Evolutionary conservation across 2,329 filamentous ascomycete genomes (phyloP), one percentile per base, ranked within the genome.

Genomic region (Emericellopsis atlantica): DNA sequence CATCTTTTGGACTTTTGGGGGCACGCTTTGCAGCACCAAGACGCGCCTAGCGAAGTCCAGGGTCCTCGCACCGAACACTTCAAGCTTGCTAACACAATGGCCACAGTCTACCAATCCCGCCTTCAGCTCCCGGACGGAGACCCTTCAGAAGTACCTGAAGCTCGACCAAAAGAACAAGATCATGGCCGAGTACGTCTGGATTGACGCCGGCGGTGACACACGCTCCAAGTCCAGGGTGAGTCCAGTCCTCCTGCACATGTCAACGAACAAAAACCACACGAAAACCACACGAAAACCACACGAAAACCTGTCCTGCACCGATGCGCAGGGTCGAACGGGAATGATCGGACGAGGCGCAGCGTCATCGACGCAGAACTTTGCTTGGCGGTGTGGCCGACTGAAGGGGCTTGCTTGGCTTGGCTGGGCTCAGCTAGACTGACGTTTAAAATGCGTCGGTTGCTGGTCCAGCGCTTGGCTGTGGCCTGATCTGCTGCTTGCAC

Each of bases 131-230:
- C 35, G 39, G 11, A 16, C 41, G 36, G 32, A 36, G 41, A 40
- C 16, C 23, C 26, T 95, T 64, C 70, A 82, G 65, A 95, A 95
- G 69, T 96, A 90, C 76, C 79, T 92, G 68, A 72, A 73, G 58
- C 84, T 96, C 56, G 82, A 88, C 63, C 90, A 96, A 72, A 85
- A 83, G 64, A 89, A 88, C 63, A 71, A 69, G 54, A 73, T 93
- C 60, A 92, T 95, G 66, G 90, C 88, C 59, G 90, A 95, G 71
- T 95, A 95, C 69, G 80, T 95, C 73, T 95, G 90, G 90, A 83
- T 95, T 61, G 89, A 95, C 59, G 73, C 84, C 50, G 66, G 69
- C 50, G 88, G 89, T 61, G 81, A 83, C 57, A 76, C 85, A 54
- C 88, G 92, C 57, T 95, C 88, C 62, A 98, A 96, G 74, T 90